These are phyloP conservation scores for Candida multigemmis DNA, from an alignment of 805 yeast species.

Conservation along the genomic window DNA sequence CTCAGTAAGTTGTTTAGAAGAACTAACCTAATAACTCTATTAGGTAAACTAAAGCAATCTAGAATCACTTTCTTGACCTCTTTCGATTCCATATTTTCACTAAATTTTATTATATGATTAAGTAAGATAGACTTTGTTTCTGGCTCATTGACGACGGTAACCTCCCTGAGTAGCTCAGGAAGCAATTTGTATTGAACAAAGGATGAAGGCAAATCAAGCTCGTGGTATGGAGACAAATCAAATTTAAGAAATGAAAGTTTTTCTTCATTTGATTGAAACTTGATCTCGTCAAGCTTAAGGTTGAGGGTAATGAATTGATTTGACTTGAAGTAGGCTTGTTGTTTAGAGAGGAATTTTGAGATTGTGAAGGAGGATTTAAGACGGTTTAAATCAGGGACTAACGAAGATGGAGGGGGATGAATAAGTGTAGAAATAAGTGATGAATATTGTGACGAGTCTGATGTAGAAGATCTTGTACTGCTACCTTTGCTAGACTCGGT, in stretches of 20 bases:
- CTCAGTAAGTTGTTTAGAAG: constrained; percentile 55
- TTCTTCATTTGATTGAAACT: constrained; percentile 43
- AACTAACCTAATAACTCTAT: constrained; percentile 70
- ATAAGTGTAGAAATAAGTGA: too few species aligned
- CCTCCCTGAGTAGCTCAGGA: constrained; percentile 47
- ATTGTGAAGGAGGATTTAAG: too few species aligned
- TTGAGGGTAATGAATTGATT: constrained; percentile 45
- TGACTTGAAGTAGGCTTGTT: constrained; percentile 17
- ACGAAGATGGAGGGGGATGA: too few species aligned
- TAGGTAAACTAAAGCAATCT: constrained; percentile 53
- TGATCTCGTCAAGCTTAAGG: constrained; percentile 45
- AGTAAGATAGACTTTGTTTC: constrained; percentile 29
- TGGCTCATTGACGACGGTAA: constrained; percentile 20
- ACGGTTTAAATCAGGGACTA: too few species aligned
- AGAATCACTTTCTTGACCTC: constrained; percentile 56
- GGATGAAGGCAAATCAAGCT: constrained; percentile 35
- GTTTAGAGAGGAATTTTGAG: too few species aligned
- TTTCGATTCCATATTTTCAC: constrained; percentile 16
- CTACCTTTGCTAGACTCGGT: too few species aligned
- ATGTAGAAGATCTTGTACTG: too few species aligned
- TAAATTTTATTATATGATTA: constrained; percentile 30
- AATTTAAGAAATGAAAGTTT: constrained; percentile 36
- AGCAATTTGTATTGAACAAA: constrained; percentile 50
- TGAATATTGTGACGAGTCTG: too few species aligned
- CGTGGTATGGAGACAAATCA: constrained; percentile 16